Conservation (phyloP, 2,329 filamentous ascomycete genomes). For the Phyllosticta citribraziliensis region DNA sequence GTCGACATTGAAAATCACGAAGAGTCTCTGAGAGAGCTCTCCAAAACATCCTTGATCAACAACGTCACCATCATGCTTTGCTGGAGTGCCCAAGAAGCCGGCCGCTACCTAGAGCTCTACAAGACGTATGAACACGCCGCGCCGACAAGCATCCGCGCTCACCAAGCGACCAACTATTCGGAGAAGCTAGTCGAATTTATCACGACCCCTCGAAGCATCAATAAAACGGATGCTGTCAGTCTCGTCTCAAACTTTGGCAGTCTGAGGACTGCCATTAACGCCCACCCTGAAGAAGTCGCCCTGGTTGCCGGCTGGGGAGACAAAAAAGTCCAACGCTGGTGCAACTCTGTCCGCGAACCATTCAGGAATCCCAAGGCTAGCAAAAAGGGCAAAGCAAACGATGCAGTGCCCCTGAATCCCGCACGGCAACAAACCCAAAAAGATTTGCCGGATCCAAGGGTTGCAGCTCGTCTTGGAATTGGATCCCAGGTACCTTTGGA, state of each 20-base stretch:
- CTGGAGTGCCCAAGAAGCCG: constrained; percentile 91
- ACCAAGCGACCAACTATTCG: constrained; percentile 67
- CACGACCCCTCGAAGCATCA: constrained; percentile 78
- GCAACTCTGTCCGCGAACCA: constrained; percentile 68
- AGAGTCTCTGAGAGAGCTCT: constrained; percentile 76
- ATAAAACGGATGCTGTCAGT: constrained; percentile 88
- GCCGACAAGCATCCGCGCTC: constrained; percentile 69
- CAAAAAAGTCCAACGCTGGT: constrained; percentile 87
- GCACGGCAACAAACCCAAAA: constrained; percentile 17
- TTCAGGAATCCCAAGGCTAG: constrained; percentile 67
- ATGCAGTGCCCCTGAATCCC: constrained; percentile 18
- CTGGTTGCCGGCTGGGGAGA: constrained; percentile 89
- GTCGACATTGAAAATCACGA: constrained; percentile 95
- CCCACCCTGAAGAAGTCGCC: constrained; percentile 72
- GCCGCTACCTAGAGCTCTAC: constrained; percentile 86
- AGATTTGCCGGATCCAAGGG: constrained; percentile 13
- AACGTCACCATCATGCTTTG: constrained; percentile 86
- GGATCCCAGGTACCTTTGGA: constrained; percentile 24
- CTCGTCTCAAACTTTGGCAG: constrained; percentile 89
- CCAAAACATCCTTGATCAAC: constrained; percentile 86
- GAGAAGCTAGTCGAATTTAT: constrained; percentile 88
- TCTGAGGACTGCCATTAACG: constrained; percentile 76
- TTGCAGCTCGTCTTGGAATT: constrained; percentile 20
- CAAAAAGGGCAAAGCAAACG: constrained; percentile 37
- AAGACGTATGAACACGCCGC: constrained; percentile 90